phyloP scores from a whole-genome alignment of 768 basidiomycete species.

The Kwoniella dejecticola region DNA sequence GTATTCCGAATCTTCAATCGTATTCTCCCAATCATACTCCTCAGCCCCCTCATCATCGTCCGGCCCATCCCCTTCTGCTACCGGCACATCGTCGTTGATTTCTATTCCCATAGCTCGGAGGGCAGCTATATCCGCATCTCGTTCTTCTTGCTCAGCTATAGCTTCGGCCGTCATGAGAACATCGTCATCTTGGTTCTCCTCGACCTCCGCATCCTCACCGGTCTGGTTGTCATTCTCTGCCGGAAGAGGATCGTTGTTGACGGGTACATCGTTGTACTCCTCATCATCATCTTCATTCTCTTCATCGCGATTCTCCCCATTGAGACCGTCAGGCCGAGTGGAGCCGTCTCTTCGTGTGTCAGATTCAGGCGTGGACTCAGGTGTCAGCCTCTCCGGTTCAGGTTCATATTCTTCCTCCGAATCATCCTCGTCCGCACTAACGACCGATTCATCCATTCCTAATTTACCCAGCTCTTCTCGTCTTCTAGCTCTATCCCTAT shows the following conservation, averaged over 20 bases:
- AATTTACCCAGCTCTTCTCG: constrained; percentile 14
- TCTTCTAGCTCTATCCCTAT: constrained; percentile 13
- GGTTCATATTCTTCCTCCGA: constrained; percentile 41
- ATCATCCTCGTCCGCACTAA: constrained; percentile 36
- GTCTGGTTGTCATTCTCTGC: constrained; percentile 2
- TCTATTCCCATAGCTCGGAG: constrained; percentile 20
- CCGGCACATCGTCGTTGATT: constrained; percentile 10
- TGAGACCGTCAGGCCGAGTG: not conserved
- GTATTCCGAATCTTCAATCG: constrained; percentile 1
- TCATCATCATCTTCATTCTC: constrained; percentile 11
- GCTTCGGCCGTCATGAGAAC: not conserved
- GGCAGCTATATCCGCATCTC: constrained; percentile 23
- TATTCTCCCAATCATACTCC: constrained; percentile 19
- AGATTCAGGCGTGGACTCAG: constrained; percentile 31
- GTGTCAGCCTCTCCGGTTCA: constrained; percentile 39
- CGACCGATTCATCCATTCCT: constrained; percentile 8
- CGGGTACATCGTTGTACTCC: constrained; percentile 18
- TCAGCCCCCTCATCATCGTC: constrained; percentile 26
- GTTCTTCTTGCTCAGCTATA: constrained; percentile 14
- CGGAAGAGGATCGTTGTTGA: not conserved
- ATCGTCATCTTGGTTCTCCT: constrained; percentile 1
- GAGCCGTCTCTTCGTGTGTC: constrained; percentile 9
- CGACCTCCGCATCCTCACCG: constrained; percentile 5
- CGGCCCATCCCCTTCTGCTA: constrained; percentile 3
- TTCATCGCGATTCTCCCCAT: constrained; percentile 15